Evolutionary conservation across 257 asterid genomes (phyloP).

Genomic region (Cordia subcordata): DNA sequence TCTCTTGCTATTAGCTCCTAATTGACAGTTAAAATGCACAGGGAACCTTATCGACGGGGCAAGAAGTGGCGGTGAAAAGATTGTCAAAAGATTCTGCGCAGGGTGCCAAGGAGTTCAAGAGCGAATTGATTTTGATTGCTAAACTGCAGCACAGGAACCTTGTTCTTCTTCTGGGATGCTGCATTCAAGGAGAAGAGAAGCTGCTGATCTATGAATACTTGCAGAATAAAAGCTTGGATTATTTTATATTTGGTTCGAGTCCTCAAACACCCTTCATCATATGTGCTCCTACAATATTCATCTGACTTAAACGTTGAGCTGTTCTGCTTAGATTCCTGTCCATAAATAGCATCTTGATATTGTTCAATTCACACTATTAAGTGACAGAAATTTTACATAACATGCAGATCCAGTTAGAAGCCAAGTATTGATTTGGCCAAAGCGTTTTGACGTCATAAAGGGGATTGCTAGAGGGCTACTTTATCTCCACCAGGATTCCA

Average conservation of each 20-base stretch:
- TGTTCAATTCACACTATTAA: neutral
- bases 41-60: conserved; percentile 20
- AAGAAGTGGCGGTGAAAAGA: conserved; percentile 39
- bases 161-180: conserved; percentile 38
- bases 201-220: conserved; percentile 36
- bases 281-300: no score
- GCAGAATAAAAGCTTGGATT: conserved; percentile 36
- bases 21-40: neutral
- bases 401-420: neutral
- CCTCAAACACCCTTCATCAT: neutral
- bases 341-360: no score
- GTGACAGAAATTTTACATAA: neutral
- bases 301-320: no score
- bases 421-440: conserved; percentile 27
- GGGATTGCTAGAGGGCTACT: conserved; percentile 46
- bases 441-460: conserved; percentile 30
- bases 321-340: no score
- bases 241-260: conserved; percentile 27
- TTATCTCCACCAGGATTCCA: conserved; percentile 56
- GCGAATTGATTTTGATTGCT: conserved; percentile 30
- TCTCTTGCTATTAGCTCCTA: neutral
- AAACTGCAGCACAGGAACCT: conserved; percentile 39
- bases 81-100: conserved; percentile 28
- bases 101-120: conserved; percentile 35
- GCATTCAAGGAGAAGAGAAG: conserved; percentile 33